Evolutionary conservation across 1,284 basidiomycete genomes (phyloP), one percentile per base, ranked within the genome.

Genomic region (Ustilago cynodontis): DNA sequence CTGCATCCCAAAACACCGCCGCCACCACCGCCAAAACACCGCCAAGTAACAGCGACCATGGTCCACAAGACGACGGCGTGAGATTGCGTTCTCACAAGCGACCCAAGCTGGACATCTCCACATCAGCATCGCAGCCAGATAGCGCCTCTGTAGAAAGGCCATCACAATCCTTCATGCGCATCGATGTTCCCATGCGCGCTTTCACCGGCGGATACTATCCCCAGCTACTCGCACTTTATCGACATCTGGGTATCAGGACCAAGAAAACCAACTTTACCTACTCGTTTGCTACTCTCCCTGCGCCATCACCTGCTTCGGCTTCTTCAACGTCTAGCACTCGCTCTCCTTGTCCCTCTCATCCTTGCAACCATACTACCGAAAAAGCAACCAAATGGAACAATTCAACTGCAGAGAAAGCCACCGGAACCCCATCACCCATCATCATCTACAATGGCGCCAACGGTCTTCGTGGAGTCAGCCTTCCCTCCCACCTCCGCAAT

Each of bases 141-240:
- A n/a, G 8, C n/a, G n/a, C n/a, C n/a, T n/a, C n/a, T 22, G 52
- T 16, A 39, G 11, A 22, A 22, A 39, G 43, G 11, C 7, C 18
- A 1, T 13, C 57, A 39, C 11, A n/a, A 53, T 45, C 22, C 18
- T 52, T 54, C 14, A 31, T 75, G 39, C 75, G 84, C 22, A 66
- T 85, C 53, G 84, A 85, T 43, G 83, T 85, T 8, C 84, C 84
- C 39, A 84, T 85, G 82, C 77, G 84, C 3, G 78, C 80, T 24
- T 82, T 85, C 37, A 84, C 82, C 24, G 78, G 71, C 20, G 82
- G 81, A n/a, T 85, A 84, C 64, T 85, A 85, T 54, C 83, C 84
- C 0, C 63, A 82, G 41, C 78, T 85, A 0, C 65, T 82, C 13
- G 62, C 62, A 0, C 70, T 85, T 1, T 85, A 85, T 45, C 65